A percentile compares a stretch with the other conserved stretches of the same genome.
Evolutionary conservation across 2,329 filamentous ascomycete species (phyloP).

Genomic region (Calonectria crousiana): DNA sequence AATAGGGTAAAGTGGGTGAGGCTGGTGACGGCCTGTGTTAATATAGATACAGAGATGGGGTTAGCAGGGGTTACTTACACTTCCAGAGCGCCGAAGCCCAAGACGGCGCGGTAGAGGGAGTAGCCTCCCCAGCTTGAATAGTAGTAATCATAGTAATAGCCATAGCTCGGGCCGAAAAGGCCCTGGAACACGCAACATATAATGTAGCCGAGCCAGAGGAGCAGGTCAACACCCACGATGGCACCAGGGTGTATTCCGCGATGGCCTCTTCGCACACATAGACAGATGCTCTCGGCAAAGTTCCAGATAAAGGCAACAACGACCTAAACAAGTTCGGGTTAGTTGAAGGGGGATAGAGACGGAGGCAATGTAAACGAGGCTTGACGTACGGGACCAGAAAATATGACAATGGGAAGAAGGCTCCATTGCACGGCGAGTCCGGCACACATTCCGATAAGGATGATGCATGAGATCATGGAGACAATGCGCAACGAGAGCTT

Average conservation of each 20-base stretch:
- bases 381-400: slow-evolving; percentile 13
- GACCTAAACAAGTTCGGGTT: neutral
- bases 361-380: neutral
- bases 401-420: neutral
- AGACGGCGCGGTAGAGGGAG: neutral
- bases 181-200: neutral
- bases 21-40: slow-evolving; percentile 11
- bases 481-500: slow-evolving; percentile 18
- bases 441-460: slow-evolving; percentile 15
- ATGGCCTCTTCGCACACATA: slow-evolving; percentile 23
- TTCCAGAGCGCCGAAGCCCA: slow-evolving; percentile 18
- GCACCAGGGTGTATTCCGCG: slow-evolving; percentile 29
- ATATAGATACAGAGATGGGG: neutral
- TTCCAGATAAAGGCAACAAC: slow-evolving; percentile 27
- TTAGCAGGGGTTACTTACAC: slow-evolving; percentile 1
- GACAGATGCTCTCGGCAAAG: slow-evolving; percentile 25
- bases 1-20: slow-evolving; percentile 36
- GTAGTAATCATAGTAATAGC: slow-evolving; percentile 7
- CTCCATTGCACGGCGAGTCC: neutral
- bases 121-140: neutral
- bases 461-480: slow-evolving; percentile 15
- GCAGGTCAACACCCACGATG: slow-evolving; percentile 27
- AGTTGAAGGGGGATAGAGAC: neutral
- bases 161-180: neutral
- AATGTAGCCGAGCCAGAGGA: slow-evolving; percentile 30